Evolutionary conservation across 805 yeast species (phyloP).

Genomic region (Schwanniomyces polymorphus): DNA sequence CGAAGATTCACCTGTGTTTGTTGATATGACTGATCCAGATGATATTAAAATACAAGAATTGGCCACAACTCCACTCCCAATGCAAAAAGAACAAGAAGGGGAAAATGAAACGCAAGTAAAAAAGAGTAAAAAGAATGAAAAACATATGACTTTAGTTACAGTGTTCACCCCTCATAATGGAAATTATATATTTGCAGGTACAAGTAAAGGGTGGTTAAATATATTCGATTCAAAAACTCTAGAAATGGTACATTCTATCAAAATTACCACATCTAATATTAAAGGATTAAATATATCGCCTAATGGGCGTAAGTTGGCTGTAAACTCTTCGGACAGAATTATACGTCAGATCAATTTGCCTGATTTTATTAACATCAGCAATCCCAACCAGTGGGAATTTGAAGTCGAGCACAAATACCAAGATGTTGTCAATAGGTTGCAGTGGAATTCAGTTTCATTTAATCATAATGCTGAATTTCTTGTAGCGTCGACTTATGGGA

Average conservation of each 20-base stretch:
- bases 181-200: conserved; percentile 65
- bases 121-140: conserved; percentile 20
- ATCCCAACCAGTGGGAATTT: conserved; percentile 46
- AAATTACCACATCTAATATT: conserved; percentile 68
- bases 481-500: conserved; percentile 85
- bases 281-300: conserved; percentile 64
- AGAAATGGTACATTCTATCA: conserved; percentile 46
- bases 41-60: conserved; percentile 16
- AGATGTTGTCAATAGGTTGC: conserved; percentile 83
- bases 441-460: conserved; percentile 82
- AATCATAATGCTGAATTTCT: conserved; percentile 77
- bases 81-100: conserved; percentile 12
- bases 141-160: conserved; percentile 50
- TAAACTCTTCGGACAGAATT: conserved; percentile 77
- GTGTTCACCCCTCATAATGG: conserved; percentile 53
- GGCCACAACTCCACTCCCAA: conserved; percentile 14
- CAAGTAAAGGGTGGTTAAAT: conserved; percentile 76
- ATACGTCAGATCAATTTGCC: conserved; percentile 62
- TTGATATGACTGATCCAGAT: conserved; percentile 34
- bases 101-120: conserved; percentile 11
- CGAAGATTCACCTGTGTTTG: conserved; percentile 60
- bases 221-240: conserved; percentile 35
- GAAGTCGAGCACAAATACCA: conserved; percentile 81
- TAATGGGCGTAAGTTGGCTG: conserved; percentile 60
- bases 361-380: conserved; percentile 32